Conservation (phyloP, 345 rosid species). For the Xanthoceras sorbifolium region DNA sequence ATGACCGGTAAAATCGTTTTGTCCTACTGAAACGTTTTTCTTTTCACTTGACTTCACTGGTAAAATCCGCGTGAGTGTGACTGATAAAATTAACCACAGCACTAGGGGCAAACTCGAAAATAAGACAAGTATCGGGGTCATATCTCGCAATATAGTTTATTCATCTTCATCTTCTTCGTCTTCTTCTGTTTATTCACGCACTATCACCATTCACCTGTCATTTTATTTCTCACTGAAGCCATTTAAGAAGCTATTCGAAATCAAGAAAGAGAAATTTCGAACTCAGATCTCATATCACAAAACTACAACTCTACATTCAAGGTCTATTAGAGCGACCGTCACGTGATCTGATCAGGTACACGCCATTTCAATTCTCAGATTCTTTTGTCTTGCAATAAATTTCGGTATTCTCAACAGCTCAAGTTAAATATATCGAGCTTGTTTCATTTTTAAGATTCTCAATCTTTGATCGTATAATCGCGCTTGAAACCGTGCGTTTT, state of each 20-base stretch:
- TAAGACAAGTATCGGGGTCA: background rate
- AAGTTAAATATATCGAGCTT: background rate
- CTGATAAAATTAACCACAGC: background rate
- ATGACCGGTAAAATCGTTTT: background rate
- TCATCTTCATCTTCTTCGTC: background rate
- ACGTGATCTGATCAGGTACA: conserved; percentile 30
- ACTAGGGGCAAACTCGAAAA: conserved; percentile 10
- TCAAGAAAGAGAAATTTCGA: background rate
- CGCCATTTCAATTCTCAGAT: background rate
- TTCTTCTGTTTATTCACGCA: background rate
- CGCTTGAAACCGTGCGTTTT: conserved; percentile 1
- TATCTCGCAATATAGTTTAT: background rate
- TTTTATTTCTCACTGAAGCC: conserved; percentile 16
- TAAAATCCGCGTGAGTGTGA: background rate
- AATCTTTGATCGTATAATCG: background rate
- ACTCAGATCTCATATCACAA: conserved; percentile 31
- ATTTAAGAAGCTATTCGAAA: conserved; percentile 14
- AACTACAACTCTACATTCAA: conserved; percentile 11
- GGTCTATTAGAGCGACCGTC: background rate
- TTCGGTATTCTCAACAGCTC: background rate
- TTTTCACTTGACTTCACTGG: no score
- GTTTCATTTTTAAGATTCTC: background rate
- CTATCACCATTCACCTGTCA: background rate
- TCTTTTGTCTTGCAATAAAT: background rate
- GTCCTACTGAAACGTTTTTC: background rate